Conservation (phyloP, 371 early-diverging fungal species). For the Mortierella sp. region DNA sequence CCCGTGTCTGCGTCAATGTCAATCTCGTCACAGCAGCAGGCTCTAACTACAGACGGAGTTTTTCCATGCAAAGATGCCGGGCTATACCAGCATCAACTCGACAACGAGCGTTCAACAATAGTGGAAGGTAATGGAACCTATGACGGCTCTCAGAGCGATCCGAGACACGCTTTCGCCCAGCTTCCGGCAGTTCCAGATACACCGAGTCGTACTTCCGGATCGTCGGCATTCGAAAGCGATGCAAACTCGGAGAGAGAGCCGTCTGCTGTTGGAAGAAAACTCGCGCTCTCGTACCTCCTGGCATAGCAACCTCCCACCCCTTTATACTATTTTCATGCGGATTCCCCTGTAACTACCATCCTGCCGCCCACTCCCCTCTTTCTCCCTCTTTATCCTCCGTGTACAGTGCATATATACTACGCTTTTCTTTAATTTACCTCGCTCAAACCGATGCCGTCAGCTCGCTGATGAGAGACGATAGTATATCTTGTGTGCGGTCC, state of each 20-base stretch:
- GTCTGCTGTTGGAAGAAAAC: conserved; percentile 16
- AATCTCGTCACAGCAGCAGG: too few species aligned
- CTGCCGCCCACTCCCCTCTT: background rate
- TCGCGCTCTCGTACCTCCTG: conserved; percentile 25
- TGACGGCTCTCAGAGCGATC: background rate
- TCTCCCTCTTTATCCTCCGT: too few species aligned
- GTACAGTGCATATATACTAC: too few species aligned
- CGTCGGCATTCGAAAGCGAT: background rate
- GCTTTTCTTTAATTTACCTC: too few species aligned
- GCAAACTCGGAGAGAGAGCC: background rate
- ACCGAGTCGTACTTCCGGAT: background rate
- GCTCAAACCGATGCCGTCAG: background rate
- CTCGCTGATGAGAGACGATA: conserved; percentile 1
- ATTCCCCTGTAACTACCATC: background rate
- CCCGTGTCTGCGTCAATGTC: too few species aligned
- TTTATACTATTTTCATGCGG: conserved; percentile 1
- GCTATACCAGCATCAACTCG: too few species aligned
- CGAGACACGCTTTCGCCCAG: background rate
- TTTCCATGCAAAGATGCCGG: too few species aligned
- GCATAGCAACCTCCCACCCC: conserved; percentile 4
- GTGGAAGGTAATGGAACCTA: background rate
- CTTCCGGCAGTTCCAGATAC: background rate
- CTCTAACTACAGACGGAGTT: too few species aligned
- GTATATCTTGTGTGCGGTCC: conserved; percentile 9
- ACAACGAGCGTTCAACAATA: too few species aligned